A percentile compares a stretch with the other conserved stretches of the same genome.
Evolutionary conservation across 169 alveolate species (phyloP).

Genomic region (Plasmodium falciparum): DNA sequence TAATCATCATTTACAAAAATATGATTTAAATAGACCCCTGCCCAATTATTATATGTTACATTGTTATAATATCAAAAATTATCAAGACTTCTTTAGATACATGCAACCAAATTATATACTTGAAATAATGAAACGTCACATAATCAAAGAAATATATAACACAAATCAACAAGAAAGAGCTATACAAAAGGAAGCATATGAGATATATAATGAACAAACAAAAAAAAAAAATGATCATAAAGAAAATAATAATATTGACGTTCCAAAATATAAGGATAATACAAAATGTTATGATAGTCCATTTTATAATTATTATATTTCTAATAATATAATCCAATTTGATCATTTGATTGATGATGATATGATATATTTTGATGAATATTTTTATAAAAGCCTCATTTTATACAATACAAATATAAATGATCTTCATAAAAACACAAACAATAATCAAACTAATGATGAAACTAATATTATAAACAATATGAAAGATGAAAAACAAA

Average conservation of each 20-base stretch:
- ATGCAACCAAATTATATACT: slow-evolving; percentile 64
- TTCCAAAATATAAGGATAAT: no score
- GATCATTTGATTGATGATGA: no score
- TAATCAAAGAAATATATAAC: neutral
- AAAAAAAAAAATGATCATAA: neutral
- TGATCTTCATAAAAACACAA: neutral
- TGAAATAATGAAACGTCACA: slow-evolving; percentile 23
- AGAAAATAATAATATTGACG: no score
- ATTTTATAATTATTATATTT: no score
- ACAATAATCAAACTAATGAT: neutral
- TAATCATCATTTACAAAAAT: slow-evolving; percentile 2
- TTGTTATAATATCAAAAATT: slow-evolving; percentile 23
- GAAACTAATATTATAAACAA: neutral
- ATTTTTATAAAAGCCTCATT: no score
- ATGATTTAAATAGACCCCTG: neutral
- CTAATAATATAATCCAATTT: no score
- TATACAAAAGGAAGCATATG: neutral
- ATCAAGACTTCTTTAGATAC: slow-evolving; percentile 32
- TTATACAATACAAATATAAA: no score
- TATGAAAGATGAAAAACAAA: neutral
- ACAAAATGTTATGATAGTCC: no score
- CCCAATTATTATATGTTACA: slow-evolving; percentile 39
- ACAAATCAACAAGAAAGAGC: neutral
- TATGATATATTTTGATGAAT: no score
- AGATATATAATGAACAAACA: neutral